phyloP scores from a whole-genome alignment of 2,329 filamentous ascomycete species.

The Exophiala bonariae region DNA sequence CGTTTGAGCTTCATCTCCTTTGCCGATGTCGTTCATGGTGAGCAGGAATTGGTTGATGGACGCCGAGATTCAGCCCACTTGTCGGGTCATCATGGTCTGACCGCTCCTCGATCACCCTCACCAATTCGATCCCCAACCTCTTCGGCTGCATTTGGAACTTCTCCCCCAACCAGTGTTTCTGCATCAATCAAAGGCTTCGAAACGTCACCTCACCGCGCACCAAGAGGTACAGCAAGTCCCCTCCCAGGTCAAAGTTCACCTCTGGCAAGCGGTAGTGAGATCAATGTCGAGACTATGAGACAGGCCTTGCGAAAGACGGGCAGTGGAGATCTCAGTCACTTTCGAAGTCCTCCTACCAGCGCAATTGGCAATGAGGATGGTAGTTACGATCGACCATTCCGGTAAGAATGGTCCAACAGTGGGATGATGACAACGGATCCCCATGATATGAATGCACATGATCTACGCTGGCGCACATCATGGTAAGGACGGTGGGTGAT shows the following conservation, averaged over 20 bases:
- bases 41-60: constrained; percentile 41
- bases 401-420: constrained; percentile 7
- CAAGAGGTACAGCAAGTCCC: constrained; percentile 60
- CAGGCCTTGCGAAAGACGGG: constrained; percentile 83
- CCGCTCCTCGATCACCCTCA: constrained; percentile 65
- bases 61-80: constrained; percentile 67
- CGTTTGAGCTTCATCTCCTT: constrained; percentile 95
- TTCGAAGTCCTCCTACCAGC: constrained; percentile 35
- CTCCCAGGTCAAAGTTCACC: constrained; percentile 56
- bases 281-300: constrained; percentile 91
- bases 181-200: constrained; percentile 74
- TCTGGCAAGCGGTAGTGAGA: constrained; percentile 60
- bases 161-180: constrained; percentile 74
- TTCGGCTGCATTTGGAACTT: constrained; percentile 67
- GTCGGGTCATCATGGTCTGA: constrained; percentile 25
- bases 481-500: constrained; percentile 1
- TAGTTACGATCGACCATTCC: constrained; percentile 20
- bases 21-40: constrained; percentile 85
- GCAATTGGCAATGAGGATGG: constrained; percentile 35
- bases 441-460: constrained; percentile 10
- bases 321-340: constrained; percentile 70
- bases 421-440: constrained; percentile 4
- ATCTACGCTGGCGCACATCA: constrained; percentile 24
- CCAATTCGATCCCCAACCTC: constrained; percentile 78
- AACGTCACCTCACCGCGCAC: constrained; percentile 61